Evolutionary conservation across 2,329 filamentous ascomycete genomes (phyloP).

Genomic region (Neopestalotiopsis sp.): DNA sequence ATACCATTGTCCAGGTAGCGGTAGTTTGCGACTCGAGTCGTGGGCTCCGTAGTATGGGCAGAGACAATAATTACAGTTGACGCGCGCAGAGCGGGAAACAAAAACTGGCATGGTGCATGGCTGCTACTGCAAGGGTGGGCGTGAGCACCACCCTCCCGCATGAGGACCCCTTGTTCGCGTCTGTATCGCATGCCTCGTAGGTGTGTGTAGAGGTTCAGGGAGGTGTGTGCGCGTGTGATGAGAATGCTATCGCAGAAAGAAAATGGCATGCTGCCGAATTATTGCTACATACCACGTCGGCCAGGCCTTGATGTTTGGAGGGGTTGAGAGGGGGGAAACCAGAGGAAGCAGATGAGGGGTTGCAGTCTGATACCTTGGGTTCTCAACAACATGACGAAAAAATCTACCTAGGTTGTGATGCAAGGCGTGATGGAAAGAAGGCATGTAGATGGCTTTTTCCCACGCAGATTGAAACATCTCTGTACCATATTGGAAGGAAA

Average conservation of each 20-base stretch:
- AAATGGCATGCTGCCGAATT: background rate
- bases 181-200: slow-evolving; percentile 11
- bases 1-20: background rate
- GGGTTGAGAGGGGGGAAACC: background rate
- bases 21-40: background rate
- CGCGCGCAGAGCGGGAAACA: slow-evolving; percentile 16
- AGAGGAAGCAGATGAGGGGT: slow-evolving; percentile 9
- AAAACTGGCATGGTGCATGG: slow-evolving; percentile 9
- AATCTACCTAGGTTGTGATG: too few relatives aligned
- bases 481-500: too few relatives aligned
- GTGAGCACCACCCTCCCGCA: slow-evolving; percentile 15
- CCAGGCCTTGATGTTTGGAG: background rate
- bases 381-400: too few relatives aligned
- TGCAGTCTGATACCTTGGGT: background rate
- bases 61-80: slow-evolving; percentile 12
- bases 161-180: slow-evolving; percentile 3
- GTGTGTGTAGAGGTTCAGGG: background rate
- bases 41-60: background rate
- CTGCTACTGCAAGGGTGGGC: slow-evolving; percentile 15
- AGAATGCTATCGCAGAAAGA: background rate
- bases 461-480: too few relatives aligned
- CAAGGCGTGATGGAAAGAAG: too few relatives aligned
- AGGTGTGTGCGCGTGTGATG: slow-evolving; percentile 1
- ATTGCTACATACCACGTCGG: background rate
- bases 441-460: too few relatives aligned